Evolutionary conservation across 139 green algal genomes (phyloP).

Genomic region (Chlorella ohadii): DNA sequence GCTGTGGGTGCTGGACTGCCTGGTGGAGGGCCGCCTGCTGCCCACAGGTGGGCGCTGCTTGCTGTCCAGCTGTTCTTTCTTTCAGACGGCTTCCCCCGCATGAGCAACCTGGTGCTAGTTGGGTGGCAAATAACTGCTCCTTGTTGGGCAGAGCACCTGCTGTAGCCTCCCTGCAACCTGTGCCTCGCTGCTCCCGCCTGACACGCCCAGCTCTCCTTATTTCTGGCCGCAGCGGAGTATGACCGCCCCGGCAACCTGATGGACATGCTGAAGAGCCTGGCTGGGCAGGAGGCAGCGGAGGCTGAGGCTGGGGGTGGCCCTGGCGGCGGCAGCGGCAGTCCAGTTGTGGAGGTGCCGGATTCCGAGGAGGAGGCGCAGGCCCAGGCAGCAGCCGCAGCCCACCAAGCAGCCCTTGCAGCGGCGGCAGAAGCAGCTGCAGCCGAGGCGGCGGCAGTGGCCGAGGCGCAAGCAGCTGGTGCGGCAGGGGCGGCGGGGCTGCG

Average conservation of each 20-base stretch:
- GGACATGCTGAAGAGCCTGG: neutral
- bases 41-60: neutral
- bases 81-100: too few species aligned
- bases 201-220: too few species aligned
- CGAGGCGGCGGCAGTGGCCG: neutral
- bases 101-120: too few species aligned
- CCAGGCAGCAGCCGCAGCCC: too few species aligned
- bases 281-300: neutral
- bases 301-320: too few species aligned
- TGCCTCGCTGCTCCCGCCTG: too few species aligned
- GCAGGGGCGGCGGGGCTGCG: neutral
- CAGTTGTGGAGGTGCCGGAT: too few species aligned
- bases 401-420: too few species aligned
- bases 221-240: neutral
- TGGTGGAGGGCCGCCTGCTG: neutral
- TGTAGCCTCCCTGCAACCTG: neutral
- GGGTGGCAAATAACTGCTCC: too few species aligned
- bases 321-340: too few species aligned
- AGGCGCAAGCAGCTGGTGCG: neutral
- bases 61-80: too few species aligned
- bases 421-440: neutral
- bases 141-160: neutral
- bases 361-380: too few species aligned
- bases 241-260: neutral
- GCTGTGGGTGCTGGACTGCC: constrained; percentile 3